phyloP scores from a whole-genome alignment of 2,329 filamentous ascomycete species.

The Fusarium protoensiforme region DNA sequence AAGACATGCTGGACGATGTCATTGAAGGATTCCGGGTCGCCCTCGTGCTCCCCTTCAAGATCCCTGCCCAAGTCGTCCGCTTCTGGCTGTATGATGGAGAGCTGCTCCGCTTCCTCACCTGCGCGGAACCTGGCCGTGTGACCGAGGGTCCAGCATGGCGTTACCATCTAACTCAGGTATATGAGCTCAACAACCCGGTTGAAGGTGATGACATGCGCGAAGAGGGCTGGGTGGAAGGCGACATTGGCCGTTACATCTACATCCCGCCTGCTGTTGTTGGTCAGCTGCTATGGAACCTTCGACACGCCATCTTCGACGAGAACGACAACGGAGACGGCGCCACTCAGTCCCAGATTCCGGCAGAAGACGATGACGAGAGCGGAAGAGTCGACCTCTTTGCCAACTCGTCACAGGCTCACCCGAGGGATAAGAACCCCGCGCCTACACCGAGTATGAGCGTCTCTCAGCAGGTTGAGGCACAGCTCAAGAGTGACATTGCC shows the following conservation, averaged over 20 bases:
- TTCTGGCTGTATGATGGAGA: constrained; percentile 70
- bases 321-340: constrained; percentile 36
- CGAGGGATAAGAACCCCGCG: constrained; percentile 18
- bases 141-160: constrained; percentile 37
- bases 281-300: constrained; percentile 67
- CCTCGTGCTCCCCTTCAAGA: constrained; percentile 65
- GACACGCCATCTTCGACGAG: constrained; percentile 58
- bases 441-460: constrained; percentile 50
- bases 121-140: constrained; percentile 57
- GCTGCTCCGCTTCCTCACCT: constrained; percentile 69
- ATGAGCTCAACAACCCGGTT: constrained; percentile 71
- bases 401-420: constrained; percentile 30
- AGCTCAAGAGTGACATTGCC: constrained; percentile 59
- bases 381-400: constrained; percentile 35
- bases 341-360: constrained; percentile 12
- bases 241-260: constrained; percentile 63
- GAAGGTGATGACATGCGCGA: constrained; percentile 61
- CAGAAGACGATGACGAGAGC: constrained; percentile 23
- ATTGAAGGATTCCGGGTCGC: constrained; percentile 62
- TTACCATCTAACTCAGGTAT: constrained; percentile 58
- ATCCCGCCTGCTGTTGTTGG: constrained; percentile 68
- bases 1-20: constrained; percentile 60
- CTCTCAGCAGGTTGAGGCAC: constrained; percentile 64
- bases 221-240: constrained; percentile 64
- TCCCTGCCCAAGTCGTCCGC: constrained; percentile 66